Base-by-base conservation (phyloP, 2,329 filamentous ascomycete species). In the Fusarium kyushuense region DNA sequence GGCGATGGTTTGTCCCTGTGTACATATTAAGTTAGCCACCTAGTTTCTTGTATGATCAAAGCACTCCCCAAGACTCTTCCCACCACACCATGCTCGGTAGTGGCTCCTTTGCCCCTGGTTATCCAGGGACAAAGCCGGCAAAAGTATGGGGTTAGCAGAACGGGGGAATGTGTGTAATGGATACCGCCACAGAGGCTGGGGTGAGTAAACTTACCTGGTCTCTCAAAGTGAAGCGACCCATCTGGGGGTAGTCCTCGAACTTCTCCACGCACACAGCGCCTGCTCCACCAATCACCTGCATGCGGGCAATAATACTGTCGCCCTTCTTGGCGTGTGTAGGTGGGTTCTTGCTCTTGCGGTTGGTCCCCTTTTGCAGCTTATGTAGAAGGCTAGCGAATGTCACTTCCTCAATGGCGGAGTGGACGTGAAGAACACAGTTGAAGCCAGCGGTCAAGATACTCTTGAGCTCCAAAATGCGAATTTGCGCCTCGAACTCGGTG, bases 361-460 rank as follows among this genome's bases (percentile, higher is more conserved):
- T 90, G 6, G 96, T 99, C 53, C 94, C 95, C 81, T 97, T 97
- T 80, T 99, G 94, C 45, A 98, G 84, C 82, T 95, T 97, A 83
- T 99, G 96, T 71, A 99, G 83, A 53, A 99, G 86, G 6, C 90
- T 87, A 1, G 89, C 87, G 76, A 99, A 97, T 1, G 95, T 97
- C 59, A 99, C 93, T 80, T 99, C 96, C 84, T 99, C 96, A 64
- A 97, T 97, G 23, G 96, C 96, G 6, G 95, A 94, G 81, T 99
- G 96, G 23, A 99, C 93, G 82, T 99, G 96, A 72, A 99, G 84
- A 40, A 99, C 96, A 76, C 96, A 99, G 84, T 97, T 97, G 84
- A 97, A 99, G 53, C 96, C 96, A 21, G 95, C 93, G 11, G 92
- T 92, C 38, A 99, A 86, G 76, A 99, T 99, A 74, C 85, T 94